These are phyloP conservation scores for Candolleomyces aberdarensis DNA, from an alignment of 768 basidiomycete species.

Conservation along the genomic window DNA sequence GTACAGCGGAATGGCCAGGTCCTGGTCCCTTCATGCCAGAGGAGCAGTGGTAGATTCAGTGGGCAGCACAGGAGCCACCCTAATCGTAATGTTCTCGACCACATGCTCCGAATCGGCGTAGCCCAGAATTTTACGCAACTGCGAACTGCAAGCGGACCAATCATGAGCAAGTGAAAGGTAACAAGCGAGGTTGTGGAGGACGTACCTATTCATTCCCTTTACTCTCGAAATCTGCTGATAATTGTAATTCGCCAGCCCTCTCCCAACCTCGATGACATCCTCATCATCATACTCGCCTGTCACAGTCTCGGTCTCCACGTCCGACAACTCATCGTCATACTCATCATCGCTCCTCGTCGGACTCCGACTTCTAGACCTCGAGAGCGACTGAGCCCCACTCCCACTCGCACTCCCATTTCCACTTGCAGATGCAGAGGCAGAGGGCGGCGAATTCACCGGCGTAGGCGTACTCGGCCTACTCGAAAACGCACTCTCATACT, in stretches of 20 bases:
- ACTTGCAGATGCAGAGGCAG: no score
- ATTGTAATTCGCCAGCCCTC: slow-evolving; percentile 95
- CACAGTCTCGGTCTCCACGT: slow-evolving; percentile 3
- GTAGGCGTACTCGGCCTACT: slow-evolving; percentile 60
- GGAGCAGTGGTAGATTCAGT: not conserved
- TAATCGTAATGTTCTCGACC: slow-evolving; percentile 90
- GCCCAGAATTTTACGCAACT: slow-evolving; percentile 76
- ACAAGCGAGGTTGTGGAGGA: slow-evolving; percentile 9
- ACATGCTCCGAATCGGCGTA: slow-evolving; percentile 98
- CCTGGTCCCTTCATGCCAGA: no score
- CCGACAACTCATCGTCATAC: slow-evolving; percentile 2
- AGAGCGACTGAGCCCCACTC: no score
- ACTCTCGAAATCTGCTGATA: slow-evolving; percentile 86
- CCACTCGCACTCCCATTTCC: no score
- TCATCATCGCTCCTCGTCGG: not conserved
- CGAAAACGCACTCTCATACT: slow-evolving; percentile 35
- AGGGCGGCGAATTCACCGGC: slow-evolving; percentile 14
- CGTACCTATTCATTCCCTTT: slow-evolving; percentile 88
- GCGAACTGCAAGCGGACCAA: slow-evolving; percentile 49
- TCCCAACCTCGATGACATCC: slow-evolving; percentile 87
- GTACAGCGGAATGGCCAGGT: no score
- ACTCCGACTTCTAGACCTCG: not conserved
- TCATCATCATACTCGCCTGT: slow-evolving; percentile 35
- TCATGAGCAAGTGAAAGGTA: no score
- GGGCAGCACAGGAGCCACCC: slow-evolving; percentile 39